phyloP scores from a whole-genome alignment of 2,329 filamentous ascomycete genomes.

The Dothistroma pini region DNA sequence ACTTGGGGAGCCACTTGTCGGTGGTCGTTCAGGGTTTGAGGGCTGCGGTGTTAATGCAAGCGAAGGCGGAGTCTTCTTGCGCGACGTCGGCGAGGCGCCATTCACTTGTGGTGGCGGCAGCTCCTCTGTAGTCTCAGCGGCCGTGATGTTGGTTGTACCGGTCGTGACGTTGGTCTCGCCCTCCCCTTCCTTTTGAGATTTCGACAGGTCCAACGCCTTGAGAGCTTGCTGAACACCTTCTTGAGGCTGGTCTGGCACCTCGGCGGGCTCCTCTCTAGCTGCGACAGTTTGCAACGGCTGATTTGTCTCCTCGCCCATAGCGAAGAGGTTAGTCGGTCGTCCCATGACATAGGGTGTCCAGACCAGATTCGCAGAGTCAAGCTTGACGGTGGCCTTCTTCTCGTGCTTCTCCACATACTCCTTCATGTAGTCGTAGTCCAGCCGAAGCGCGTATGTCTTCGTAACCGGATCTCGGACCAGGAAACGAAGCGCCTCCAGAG shows the following conservation, averaged over 20 bases:
- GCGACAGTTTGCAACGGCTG: conserved; percentile 72
- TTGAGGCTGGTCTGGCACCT: conserved; percentile 40
- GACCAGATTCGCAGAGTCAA: conserved; percentile 74
- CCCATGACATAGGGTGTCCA: conserved; percentile 99
- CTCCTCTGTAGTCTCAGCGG: conserved; percentile 22
- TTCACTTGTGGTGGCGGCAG: conserved; percentile 21
- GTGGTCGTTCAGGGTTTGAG: conserved; percentile 21
- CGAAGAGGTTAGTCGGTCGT: conserved; percentile 45
- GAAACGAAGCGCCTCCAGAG: conserved; percentile 82
- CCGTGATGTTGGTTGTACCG: conserved; percentile 11
- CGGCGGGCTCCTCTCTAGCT: conserved; percentile 69
- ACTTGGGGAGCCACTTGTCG: conserved; percentile 24
- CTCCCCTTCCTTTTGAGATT: neutral
- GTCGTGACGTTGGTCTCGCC: conserved; percentile 9
- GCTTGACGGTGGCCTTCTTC: conserved; percentile 77
- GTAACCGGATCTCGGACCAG: conserved; percentile 87
- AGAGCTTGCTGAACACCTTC: conserved; percentile 42
- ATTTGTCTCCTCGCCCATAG: conserved; percentile 37
- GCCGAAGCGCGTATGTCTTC: conserved; percentile 80
- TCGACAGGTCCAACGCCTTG: neutral
- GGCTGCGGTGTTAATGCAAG: conserved; percentile 30
- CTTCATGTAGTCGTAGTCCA: conserved; percentile 80
- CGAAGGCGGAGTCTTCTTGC: conserved; percentile 26
- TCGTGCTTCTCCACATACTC: conserved; percentile 89
- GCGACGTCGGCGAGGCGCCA: conserved; percentile 20